Evolutionary conservation across 2,329 filamentous ascomycete species (phyloP).

Genomic region (Shiraia sp.): DNA sequence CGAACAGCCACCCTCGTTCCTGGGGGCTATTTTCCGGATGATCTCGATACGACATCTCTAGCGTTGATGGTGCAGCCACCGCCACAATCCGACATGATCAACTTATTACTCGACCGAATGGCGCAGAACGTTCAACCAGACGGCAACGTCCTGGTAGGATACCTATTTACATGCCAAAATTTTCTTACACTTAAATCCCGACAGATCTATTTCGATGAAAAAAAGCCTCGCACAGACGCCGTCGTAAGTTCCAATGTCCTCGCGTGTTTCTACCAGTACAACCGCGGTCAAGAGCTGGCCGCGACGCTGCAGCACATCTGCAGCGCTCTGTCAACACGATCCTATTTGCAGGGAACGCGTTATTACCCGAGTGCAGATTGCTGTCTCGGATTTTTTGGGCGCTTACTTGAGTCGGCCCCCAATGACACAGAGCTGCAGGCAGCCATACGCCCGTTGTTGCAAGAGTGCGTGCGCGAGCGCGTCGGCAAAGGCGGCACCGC

Average conservation of each 20-base stretch:
- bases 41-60: conserved; percentile 39
- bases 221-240: conserved; percentile 24
- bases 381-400: conserved; percentile 31
- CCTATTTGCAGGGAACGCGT: conserved; percentile 33
- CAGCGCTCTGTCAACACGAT: conserved; percentile 13
- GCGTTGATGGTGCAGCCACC: conserved; percentile 24
- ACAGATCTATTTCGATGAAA: conserved; percentile 36
- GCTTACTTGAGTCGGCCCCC: conserved; percentile 17
- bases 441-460: conserved; percentile 20
- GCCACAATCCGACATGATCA: conserved; percentile 1
- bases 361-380: conserved; percentile 36
- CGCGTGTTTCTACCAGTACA: conserved; percentile 29
- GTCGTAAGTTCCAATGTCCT: conserved; percentile 39
- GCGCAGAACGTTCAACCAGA: conserved; percentile 21
- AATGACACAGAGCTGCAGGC: conserved; percentile 22
- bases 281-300: conserved; percentile 25
- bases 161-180: not conserved
- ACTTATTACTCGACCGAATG: conserved; percentile 23
- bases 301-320: conserved; percentile 27
- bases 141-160: conserved; percentile 24
- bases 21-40: conserved; percentile 27
- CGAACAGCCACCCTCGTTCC: conserved; percentile 1
- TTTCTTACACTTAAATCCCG: not conserved
- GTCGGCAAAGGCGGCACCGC: conserved; percentile 21
- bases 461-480: conserved; percentile 25